phyloP scores from a whole-genome alignment of 1,139 yeast species.

The Suhomyces atakaporum region DNA sequence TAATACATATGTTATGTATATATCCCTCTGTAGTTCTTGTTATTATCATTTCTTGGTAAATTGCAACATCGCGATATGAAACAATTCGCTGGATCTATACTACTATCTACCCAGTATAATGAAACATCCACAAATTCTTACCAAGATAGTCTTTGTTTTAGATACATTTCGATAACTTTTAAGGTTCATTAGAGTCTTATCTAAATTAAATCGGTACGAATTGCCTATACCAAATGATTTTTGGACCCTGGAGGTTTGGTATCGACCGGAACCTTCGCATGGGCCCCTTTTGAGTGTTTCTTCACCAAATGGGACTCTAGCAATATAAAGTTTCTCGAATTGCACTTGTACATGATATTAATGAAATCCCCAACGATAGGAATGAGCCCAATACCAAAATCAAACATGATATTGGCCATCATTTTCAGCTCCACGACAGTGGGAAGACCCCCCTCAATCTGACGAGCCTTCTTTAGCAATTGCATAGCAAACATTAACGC shows the following conservation, averaged over 20 bases:
- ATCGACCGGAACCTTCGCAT: too few relatives aligned
- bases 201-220: too few relatives aligned
- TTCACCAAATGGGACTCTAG: conserved; percentile 58
- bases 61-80: too few relatives aligned
- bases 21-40: too few relatives aligned
- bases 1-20: too few relatives aligned
- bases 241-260: conserved; percentile 2
- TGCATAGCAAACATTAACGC: conserved; percentile 52
- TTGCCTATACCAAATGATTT: conserved; percentile 1
- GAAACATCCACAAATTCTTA: too few relatives aligned
- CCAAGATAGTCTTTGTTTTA: too few relatives aligned
- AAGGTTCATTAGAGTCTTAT: too few relatives aligned
- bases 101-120: too few relatives aligned
- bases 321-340: conserved; percentile 68
- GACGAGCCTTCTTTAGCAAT: conserved; percentile 51
- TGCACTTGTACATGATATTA: conserved; percentile 70
- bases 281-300: conserved; percentile 35
- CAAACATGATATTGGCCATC: conserved; percentile 62
- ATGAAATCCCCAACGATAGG: conserved; percentile 75
- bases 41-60: too few relatives aligned
- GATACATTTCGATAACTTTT: too few relatives aligned
- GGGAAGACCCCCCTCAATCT: conserved; percentile 70
- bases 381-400: conserved; percentile 67
- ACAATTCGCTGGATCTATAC: too few relatives aligned
- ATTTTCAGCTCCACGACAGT: conserved; percentile 47